Percentiles rank a stretch among this genome's conserved stretches.
phyloP scores from a whole-genome alignment of 1,139 yeast species.

The Nakaseomyces nivariensis region DNA sequence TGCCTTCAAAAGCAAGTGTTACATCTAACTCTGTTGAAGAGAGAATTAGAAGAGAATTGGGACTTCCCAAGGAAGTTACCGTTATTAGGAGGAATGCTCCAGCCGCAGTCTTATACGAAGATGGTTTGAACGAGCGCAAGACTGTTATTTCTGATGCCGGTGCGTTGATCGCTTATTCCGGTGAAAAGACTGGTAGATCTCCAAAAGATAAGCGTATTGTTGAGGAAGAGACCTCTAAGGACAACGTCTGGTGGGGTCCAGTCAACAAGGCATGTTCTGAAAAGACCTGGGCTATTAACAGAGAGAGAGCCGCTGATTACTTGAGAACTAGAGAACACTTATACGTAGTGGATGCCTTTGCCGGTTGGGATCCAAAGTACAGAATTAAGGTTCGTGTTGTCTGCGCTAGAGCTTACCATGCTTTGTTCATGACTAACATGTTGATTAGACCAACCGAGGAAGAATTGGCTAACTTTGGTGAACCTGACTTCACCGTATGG shows the following conservation, averaged over 20 bases:
- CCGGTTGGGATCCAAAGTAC: slow-evolving; percentile 99
- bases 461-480: slow-evolving; percentile 84
- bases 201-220: slow-evolving; percentile 98
- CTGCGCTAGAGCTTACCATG: slow-evolving; percentile 98
- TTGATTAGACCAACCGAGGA: slow-evolving; percentile 88
- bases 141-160: slow-evolving; percentile 92
- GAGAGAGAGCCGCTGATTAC: slow-evolving; percentile 95
- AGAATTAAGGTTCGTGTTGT: slow-evolving; percentile 93
- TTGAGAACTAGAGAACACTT: slow-evolving; percentile 91
- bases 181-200: slow-evolving; percentile 94
- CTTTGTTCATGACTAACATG: slow-evolving; percentile 97
- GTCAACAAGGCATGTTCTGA: slow-evolving; percentile 93
- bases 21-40: slow-evolving; percentile 18
- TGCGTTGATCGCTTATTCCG: slow-evolving; percentile 92
- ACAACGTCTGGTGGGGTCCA: slow-evolving; percentile 98
- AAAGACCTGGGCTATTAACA: slow-evolving; percentile 89
- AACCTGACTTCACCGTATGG: slow-evolving; percentile 97
- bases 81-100: slow-evolving; percentile 72
- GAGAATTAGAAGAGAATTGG: slow-evolving; percentile 28
- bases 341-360: slow-evolving; percentile 91
- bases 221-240: slow-evolving; percentile 77
- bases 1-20: slow-evolving; percentile 19
- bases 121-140: slow-evolving; percentile 79
- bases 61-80: slow-evolving; percentile 30
- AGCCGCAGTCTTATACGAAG: slow-evolving; percentile 88